A percentile compares a stretch with the other conserved stretches of the same genome.
Evolutionary conservation across 257 asterid species (phyloP).

Genomic region (Primulina eburnea): DNA sequence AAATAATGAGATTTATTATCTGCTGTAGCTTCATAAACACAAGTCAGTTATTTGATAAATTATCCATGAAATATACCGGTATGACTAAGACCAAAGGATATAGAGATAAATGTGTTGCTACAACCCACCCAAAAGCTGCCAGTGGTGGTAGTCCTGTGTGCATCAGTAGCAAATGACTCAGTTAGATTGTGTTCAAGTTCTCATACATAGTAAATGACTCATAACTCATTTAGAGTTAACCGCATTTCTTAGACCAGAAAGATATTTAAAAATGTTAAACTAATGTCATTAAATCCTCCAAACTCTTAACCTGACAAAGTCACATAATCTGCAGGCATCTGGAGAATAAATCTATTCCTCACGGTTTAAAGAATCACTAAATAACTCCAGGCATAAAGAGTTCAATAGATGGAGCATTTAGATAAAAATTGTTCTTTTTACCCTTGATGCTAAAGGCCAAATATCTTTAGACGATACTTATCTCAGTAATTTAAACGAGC

Average conservation of each 20-base stretch:
- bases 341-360: slow-evolving; percentile 3
- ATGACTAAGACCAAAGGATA: slow-evolving; percentile 70
- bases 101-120: slow-evolving; percentile 88
- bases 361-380: slow-evolving; percentile 15
- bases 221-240: slow-evolving; percentile 11
- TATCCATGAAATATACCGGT: slow-evolving; percentile 59
- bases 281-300: slow-evolving; percentile 4
- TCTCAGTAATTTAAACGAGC: neutral
- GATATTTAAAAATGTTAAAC: neutral
- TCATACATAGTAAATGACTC: slow-evolving; percentile 21
- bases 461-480: neutral
- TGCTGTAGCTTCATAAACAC: slow-evolving; percentile 7
- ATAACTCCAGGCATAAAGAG: too few relatives aligned
- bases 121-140: slow-evolving; percentile 97
- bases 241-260: too few relatives aligned
- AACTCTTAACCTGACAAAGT: slow-evolving; percentile 5
- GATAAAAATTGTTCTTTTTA: neutral
- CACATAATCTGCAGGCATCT: slow-evolving; percentile 9
- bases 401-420: neutral
- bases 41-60: slow-evolving; percentile 11
- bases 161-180: slow-evolving; percentile 25
- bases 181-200: slow-evolving; percentile 12
- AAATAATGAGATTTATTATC: slow-evolving; percentile 9
- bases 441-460: neutral
- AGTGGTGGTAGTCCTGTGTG: slow-evolving; percentile 67